These are phyloP conservation scores for Termitomyces sp. DNA, from an alignment of 768 basidiomycete genomes.

Conservation along the genomic window DNA sequence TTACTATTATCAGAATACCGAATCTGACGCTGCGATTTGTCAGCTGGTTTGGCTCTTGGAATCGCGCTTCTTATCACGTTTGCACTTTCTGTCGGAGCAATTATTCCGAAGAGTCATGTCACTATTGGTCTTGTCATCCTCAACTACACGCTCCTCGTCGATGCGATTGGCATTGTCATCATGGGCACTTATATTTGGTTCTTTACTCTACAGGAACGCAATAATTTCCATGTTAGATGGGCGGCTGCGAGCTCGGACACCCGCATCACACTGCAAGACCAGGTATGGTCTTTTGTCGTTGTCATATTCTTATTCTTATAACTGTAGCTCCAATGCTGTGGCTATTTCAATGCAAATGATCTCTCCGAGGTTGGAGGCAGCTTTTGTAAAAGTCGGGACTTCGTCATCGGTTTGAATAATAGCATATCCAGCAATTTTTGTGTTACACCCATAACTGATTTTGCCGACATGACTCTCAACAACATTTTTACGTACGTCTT, in stretches of 20 bases:
- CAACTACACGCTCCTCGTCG: slow-evolving; percentile 68
- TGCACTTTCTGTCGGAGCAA: slow-evolving; percentile 62
- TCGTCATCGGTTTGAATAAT: slow-evolving; percentile 34
- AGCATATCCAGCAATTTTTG: slow-evolving; percentile 53
- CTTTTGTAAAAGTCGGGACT: slow-evolving; percentile 47
- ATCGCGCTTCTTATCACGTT: slow-evolving; percentile 63
- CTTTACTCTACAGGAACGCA: slow-evolving; percentile 67
- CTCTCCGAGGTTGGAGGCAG: slow-evolving; percentile 51
- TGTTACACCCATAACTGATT: slow-evolving; percentile 59
- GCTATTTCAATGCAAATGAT: slow-evolving; percentile 71
- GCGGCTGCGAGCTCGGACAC: slow-evolving; percentile 34
- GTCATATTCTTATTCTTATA: background rate
- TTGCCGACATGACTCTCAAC: slow-evolving; percentile 71
- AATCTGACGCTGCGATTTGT: background rate
- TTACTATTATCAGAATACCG: background rate
- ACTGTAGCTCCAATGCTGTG: slow-evolving; percentile 73
- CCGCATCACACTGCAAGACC: slow-evolving; percentile 63
- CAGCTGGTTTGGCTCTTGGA: slow-evolving; percentile 72
- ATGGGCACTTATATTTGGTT: slow-evolving; percentile 80
- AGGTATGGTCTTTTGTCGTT: slow-evolving; percentile 36
- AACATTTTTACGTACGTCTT: slow-evolving; percentile 74
- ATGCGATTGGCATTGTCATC: slow-evolving; percentile 54
- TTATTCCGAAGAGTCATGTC: slow-evolving; percentile 65
- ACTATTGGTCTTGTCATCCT: slow-evolving; percentile 67
- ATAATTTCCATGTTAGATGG: slow-evolving; percentile 62